Percentiles rank a stretch among this genome's conserved stretches.
These are phyloP conservation scores for Auricularia heimuer DNA, from an alignment of 768 basidiomycete genomes.

Conservation along the genomic window DNA sequence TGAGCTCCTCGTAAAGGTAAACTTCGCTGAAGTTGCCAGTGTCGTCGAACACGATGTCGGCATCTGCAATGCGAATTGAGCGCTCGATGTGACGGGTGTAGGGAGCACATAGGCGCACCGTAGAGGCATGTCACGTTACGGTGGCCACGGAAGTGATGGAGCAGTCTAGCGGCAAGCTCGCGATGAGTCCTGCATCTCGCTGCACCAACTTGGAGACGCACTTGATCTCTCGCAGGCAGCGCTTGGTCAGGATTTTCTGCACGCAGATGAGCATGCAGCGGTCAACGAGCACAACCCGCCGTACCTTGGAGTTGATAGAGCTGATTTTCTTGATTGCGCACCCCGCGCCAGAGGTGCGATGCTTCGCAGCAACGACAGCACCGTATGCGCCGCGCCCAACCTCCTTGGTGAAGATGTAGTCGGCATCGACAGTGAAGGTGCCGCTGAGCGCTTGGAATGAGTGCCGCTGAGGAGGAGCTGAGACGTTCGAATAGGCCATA, in stretches of 20 bases:
- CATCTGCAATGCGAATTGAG: conserved; percentile 69
- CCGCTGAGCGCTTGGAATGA: conserved; percentile 78
- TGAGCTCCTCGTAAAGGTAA: conserved; percentile 93
- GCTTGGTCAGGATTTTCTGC: conserved; percentile 75
- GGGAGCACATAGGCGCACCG: neutral
- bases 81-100: neutral
- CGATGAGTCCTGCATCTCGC: neutral
- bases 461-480: conserved; percentile 39
- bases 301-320: conserved; percentile 81
- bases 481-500: neutral
- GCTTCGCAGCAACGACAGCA: conserved; percentile 79
- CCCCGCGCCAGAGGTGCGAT: conserved; percentile 74
- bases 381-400: conserved; percentile 95
- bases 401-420: conserved; percentile 93
- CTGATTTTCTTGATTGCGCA: conserved; percentile 97
- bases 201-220: conserved; percentile 21
- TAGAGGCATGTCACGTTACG: conserved; percentile 64
- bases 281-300: conserved; percentile 9
- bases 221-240: conserved; percentile 93
- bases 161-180: conserved; percentile 39
- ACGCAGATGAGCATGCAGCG: conserved; percentile 11
- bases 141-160: conserved; percentile 97
- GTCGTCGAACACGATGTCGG: conserved; percentile 93
- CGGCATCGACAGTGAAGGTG: conserved; percentile 76
- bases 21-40: conserved; percentile 93